phyloP scores from a whole-genome alignment of 2,329 filamentous ascomycete species.

The Pseudocercospora cruenta region DNA sequence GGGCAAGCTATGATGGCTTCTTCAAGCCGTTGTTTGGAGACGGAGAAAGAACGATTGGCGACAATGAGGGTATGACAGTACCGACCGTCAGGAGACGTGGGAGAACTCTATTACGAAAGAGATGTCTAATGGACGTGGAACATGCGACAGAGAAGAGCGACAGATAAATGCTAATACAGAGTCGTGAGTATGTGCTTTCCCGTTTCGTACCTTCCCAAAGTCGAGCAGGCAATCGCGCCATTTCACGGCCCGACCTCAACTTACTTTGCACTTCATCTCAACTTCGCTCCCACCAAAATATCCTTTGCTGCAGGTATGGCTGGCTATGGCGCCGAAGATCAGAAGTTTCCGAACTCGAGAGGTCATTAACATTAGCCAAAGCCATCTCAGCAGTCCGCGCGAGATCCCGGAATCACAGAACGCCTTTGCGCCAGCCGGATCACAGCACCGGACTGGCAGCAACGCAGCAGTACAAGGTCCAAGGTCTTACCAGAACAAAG shows the following conservation, averaged over 20 bases:
- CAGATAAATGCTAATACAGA: slow-evolving; percentile 1
- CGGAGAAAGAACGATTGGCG: slow-evolving; percentile 68
- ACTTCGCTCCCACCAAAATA: background rate
- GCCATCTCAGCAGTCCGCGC: slow-evolving; percentile 15
- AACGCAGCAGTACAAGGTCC: background rate
- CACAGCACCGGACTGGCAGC: background rate
- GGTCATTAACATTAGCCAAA: slow-evolving; percentile 30
- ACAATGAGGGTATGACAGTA: slow-evolving; percentile 21
- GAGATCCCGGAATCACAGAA: background rate
- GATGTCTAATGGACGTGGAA: slow-evolving; percentile 12
- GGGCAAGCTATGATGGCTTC: slow-evolving; percentile 66
- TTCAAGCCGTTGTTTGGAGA: slow-evolving; percentile 77
- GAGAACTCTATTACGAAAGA: slow-evolving; percentile 3
- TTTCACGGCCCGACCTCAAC: background rate
- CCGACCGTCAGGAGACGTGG: background rate
- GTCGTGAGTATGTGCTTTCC: slow-evolving; percentile 1
- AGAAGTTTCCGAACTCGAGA: slow-evolving; percentile 20
- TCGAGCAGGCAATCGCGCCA: slow-evolving; percentile 6
- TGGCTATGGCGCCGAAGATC: slow-evolving; percentile 22
- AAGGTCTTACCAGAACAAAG: background rate
- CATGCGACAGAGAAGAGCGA: slow-evolving; percentile 3
- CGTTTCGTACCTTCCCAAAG: slow-evolving; percentile 1
- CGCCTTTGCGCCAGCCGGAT: background rate
- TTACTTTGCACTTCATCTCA: slow-evolving; percentile 1
- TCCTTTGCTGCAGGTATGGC: slow-evolving; percentile 7